These are phyloP conservation scores for Solanum chiquidenum DNA, from an alignment of 257 asterid species.

Conservation along the genomic window DNA sequence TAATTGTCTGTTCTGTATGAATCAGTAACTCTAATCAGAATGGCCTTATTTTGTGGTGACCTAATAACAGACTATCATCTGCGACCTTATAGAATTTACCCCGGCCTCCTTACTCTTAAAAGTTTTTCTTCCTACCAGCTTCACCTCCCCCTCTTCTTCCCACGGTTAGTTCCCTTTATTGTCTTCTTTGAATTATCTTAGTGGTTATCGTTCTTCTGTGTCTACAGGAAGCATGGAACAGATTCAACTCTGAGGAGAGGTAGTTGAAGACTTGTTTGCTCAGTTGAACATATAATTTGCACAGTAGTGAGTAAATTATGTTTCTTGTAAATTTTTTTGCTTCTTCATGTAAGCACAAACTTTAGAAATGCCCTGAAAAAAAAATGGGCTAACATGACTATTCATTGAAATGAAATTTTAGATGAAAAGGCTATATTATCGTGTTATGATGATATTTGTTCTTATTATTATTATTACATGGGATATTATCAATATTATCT, in stretches of 20 bases:
- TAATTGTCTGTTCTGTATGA: background rate
- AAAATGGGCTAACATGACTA: background rate
- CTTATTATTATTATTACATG: background rate
- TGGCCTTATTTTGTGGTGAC: background rate
- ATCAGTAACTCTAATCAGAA: background rate
- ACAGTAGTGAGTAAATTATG: background rate
- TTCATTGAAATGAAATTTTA: background rate
- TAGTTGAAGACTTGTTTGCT: constrained; percentile 9
- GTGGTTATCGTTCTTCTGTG: background rate
- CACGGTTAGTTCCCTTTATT: background rate
- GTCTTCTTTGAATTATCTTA: background rate
- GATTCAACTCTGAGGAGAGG: constrained; percentile 86
- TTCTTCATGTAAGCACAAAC: background rate
- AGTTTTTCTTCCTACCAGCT: background rate
- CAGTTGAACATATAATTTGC: background rate
- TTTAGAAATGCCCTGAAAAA: background rate
- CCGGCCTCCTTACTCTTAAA: background rate
- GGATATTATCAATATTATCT: background rate
- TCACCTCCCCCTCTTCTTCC: background rate
- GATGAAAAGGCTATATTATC: background rate
- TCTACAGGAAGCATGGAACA: constrained; percentile 88
- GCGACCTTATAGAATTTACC: background rate
- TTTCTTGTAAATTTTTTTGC: background rate
- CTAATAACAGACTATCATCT: background rate
- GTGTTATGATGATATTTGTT: background rate